Evolutionary conservation across 2,329 filamentous ascomycete species (phyloP), one percentile per base, ranked within the genome.

Genomic region (Fusarium hainanense): DNA sequence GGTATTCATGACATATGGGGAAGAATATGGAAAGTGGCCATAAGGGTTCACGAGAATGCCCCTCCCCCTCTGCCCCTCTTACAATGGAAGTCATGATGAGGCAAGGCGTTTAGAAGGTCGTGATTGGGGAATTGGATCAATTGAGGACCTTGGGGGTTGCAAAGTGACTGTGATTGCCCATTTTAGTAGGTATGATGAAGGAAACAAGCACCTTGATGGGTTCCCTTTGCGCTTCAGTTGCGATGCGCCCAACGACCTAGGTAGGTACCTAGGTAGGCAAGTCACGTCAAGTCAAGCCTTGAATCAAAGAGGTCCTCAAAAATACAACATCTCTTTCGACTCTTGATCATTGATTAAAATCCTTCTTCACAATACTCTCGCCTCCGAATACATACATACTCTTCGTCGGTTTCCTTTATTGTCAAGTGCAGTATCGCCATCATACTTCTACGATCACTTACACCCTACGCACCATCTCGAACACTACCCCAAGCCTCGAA

Each of bases 151-250:
- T 64, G 62, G 46, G 41, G 28, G 9, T 43, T 8, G 16, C 16
- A 30, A n/a, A 18, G 14, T 43, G 37, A 13, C 23, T 28, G 12
- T 52, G 60, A 30, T 65, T 23, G 18, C 18, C 34, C 34, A 37
- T n/a, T 37, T 37, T n/a, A 37, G 34, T 37, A 37, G 18, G 34
- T 37, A 28, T 41, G 43, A 66, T 60, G 32, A 47, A 58, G 27
- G 58, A 60, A 56, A 42, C 20, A 59, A 61, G 44, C 23, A 70
- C 68, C 68, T 69, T 70, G 68, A 70, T 70, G 68, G 68, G 30
- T 68, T 61, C 48, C 50, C 42, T 50, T 55, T 27, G 32, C 51
- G 40, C 32, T 32, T 58, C 20, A 56, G 32, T 30, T 59, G 44
- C n/a, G 43, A 55, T 43, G 42, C n/a, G 21, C 37, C 42, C 20